Percentiles rank a stretch among this genome's conserved stretches.
Conservation (phyloP, 495 filamentous ascomycete species). For the Trypethelium eluteriae region DNA sequence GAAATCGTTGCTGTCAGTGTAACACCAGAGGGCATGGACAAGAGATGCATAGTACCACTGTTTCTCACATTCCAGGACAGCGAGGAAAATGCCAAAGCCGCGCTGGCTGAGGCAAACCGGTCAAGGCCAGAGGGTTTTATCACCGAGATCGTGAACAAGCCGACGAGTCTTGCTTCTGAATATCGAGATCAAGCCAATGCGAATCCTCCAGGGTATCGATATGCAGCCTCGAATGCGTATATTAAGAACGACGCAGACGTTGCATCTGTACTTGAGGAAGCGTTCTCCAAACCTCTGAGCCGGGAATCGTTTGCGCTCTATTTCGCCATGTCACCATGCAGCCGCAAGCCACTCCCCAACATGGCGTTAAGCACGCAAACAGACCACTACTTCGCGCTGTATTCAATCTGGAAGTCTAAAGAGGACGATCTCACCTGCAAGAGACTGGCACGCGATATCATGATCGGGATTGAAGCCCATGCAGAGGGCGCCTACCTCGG, state of each 20-base stretch:
- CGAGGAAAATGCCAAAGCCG: slow-evolving; percentile 27
- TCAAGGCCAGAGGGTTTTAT: not conserved
- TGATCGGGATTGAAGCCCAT: slow-evolving; percentile 35
- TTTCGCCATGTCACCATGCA: slow-evolving; percentile 44
- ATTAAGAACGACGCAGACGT: slow-evolving; percentile 41
- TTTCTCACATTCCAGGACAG: slow-evolving; percentile 40
- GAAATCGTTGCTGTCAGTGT: slow-evolving; percentile 40
- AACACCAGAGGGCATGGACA: slow-evolving; percentile 26
- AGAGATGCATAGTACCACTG: slow-evolving; percentile 35
- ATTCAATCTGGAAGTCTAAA: slow-evolving; percentile 44
- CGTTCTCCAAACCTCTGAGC: slow-evolving; percentile 41
- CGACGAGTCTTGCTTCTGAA: slow-evolving; percentile 37
- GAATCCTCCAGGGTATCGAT: slow-evolving; percentile 42
- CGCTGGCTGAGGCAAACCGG: not conserved
- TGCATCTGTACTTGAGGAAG: slow-evolving; percentile 36
- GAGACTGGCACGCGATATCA: slow-evolving; percentile 38
- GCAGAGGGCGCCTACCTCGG: slow-evolving; percentile 46
- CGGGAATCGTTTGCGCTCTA: slow-evolving; percentile 40
- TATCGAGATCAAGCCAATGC: slow-evolving; percentile 37
- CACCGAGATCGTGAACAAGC: slow-evolving; percentile 17
- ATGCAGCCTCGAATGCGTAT: slow-evolving; percentile 46
- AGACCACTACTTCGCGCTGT: slow-evolving; percentile 50
- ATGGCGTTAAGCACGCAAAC: slow-evolving; percentile 48
- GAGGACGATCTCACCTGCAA: slow-evolving; percentile 38
- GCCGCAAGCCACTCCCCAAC: slow-evolving; percentile 34